Base-by-base conservation (phyloP, 352 stramenopile species). In the Phytophthora niederhauseri region DNA sequence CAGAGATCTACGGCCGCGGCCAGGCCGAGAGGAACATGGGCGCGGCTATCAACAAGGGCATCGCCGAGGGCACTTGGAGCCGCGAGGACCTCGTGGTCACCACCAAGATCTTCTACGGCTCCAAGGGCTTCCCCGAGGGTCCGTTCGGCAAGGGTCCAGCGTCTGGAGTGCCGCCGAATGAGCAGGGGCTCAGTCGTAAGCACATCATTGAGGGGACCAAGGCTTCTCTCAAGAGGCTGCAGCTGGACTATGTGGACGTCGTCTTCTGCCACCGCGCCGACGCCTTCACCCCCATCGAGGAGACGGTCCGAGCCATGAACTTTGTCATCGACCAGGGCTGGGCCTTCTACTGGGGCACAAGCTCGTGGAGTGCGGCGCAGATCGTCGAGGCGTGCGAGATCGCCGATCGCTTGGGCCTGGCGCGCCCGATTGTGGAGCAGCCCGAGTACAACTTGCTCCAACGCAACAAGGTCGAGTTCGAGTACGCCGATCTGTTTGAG, bases 391-490 rank as follows among this genome's bases (percentile, higher is more conserved):
- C 81, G 9, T 80, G 71, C 15, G 49, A 61, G 4, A 78, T 84
- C 57, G 76, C 76, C 1, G 70, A 84, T 15, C 61, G 64, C 14
- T 48, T 82, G 4, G 60, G 61, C 2, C 61, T 78, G 1, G 60
- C 76, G 8, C 64, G 66, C 22, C 76, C 78, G 7, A 51, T 79
- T 12, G 68, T 82, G 0, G 80, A 91, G 57, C 81, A 91, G 62
- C 68, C 77, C 2, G 61, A 85, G 60, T 91, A 91, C 75, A 85
- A 87, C 52, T 54, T 91, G 24, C 69, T 91, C 9, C 61, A 90
- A 20, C 78, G 83, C 36, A 69, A 73, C 28, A 72, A 73, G 20
- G 72, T 91, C 14, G 83, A 91, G 55, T 75, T 77, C 46, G 80
- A 91, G 63, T 89, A 80, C 56, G 53, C 64, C 26, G 62, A 77